Conservation (phyloP, 139 green algal genomes). For the Dunaliella primolecta region DNA sequence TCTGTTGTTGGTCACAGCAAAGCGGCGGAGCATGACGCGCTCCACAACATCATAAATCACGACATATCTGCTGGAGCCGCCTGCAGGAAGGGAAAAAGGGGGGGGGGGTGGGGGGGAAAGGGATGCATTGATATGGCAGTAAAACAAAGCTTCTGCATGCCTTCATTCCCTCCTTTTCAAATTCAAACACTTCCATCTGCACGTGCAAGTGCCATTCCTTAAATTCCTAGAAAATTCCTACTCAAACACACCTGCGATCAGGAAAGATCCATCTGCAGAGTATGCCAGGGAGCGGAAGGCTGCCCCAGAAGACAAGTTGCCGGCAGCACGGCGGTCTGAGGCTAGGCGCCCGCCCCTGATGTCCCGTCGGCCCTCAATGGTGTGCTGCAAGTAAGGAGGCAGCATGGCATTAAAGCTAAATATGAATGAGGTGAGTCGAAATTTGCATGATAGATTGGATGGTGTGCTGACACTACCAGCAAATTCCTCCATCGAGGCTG, state of each 20-base stretch:
- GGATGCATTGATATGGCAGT: neutral
- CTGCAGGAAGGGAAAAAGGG: too few relatives aligned
- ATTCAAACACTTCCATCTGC: too few relatives aligned
- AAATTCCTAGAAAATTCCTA: too few relatives aligned
- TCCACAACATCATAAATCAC: slow-evolving; percentile 96
- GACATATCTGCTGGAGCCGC: slow-evolving; percentile 70
- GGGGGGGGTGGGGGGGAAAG: too few relatives aligned
- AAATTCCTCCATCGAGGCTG: too few relatives aligned
- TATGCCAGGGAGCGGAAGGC: slow-evolving; percentile 87
- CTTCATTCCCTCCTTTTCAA: neutral
- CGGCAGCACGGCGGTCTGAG: slow-evolving; percentile 65
- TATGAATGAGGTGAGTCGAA: too few relatives aligned
- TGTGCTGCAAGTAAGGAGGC: slow-evolving; percentile 46
- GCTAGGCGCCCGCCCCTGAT: slow-evolving; percentile 74
- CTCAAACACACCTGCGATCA: slow-evolving; percentile 86
- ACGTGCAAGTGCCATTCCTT: too few relatives aligned
- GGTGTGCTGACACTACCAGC: too few relatives aligned
- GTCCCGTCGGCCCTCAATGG: slow-evolving; percentile 85
- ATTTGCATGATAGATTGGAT: too few relatives aligned
- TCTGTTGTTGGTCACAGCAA: slow-evolving; percentile 76
- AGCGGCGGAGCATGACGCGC: slow-evolving; percentile 83
- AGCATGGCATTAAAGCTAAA: slow-evolving; percentile 1
- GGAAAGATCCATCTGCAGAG: slow-evolving; percentile 81
- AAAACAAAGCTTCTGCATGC: neutral
- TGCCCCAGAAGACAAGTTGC: slow-evolving; percentile 63